phyloP scores from a whole-genome alignment of 176 grass and related monocot genomes.

The Zoysia japonica region DNA sequence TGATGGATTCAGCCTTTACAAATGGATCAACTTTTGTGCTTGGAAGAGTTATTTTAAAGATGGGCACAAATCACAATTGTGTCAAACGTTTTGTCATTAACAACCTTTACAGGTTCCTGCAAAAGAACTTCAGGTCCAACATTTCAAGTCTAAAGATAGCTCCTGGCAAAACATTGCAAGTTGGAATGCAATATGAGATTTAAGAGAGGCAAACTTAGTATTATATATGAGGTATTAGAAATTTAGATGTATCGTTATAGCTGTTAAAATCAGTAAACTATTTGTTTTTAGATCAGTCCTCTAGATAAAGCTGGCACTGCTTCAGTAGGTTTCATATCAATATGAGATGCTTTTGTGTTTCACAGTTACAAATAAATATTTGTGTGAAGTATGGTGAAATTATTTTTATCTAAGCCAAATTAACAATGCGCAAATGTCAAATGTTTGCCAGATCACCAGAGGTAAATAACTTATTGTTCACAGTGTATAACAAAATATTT shows the following conservation, averaged over 20 bases:
- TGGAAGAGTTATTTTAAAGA: conserved; percentile 67
- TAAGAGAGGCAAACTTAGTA: conserved; percentile 44
- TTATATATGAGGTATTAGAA: conserved; percentile 36
- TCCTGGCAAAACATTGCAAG: conserved; percentile 60
- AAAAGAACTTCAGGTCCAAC: conserved; percentile 88
- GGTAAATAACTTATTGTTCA: not conserved
- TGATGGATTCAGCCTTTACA: conserved; percentile 52
- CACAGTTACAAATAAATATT: conserved; percentile 6
- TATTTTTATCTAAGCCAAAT: conserved; percentile 6
- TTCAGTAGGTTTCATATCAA: conserved; percentile 2
- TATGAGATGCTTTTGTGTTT: conserved; percentile 11
- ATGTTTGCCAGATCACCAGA: not conserved
- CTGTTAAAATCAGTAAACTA: conserved; percentile 12
- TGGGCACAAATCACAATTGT: conserved; percentile 35
- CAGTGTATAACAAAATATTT: not conserved
- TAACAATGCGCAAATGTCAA: not conserved
- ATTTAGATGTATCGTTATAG: conserved; percentile 15
- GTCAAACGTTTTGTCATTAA: conserved; percentile 54
- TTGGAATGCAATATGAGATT: conserved; percentile 80
- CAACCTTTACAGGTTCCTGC: conserved; percentile 67
- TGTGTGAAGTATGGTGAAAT: not conserved
- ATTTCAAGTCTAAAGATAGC: conserved; percentile 60
- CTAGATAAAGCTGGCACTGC: not conserved
- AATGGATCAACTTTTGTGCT: conserved; percentile 69
- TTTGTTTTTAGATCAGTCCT: conserved; percentile 13